A percentile compares a stretch with the other conserved stretches of the same genome.
phyloP scores from a whole-genome alignment of 441 rosid genomes.

The Erodium chrysanthum region DNA sequence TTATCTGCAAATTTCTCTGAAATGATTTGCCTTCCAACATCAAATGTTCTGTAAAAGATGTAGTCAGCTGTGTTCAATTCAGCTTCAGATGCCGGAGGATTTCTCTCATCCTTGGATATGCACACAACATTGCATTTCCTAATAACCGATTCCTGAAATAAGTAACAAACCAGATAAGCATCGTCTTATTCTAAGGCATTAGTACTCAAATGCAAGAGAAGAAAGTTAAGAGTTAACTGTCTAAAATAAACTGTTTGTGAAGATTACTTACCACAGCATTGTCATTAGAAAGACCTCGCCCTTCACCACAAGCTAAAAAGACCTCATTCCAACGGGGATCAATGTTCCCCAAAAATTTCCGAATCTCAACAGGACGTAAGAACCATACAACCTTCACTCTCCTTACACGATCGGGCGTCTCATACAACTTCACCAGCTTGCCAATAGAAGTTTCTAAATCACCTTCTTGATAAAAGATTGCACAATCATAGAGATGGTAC shows the following conservation, averaged over 20 bases:
- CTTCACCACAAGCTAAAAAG: slow-evolving; percentile 49
- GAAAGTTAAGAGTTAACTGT: neutral
- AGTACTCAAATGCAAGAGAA: too few relatives aligned
- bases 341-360: slow-evolving; percentile 31
- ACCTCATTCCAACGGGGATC: slow-evolving; percentile 45
- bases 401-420: slow-evolving; percentile 32
- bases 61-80: slow-evolving; percentile 34
- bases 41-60: slow-evolving; percentile 38
- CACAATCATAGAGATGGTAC: slow-evolving; percentile 42
- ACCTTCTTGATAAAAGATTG: slow-evolving; percentile 16
- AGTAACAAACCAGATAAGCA: neutral
- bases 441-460: slow-evolving; percentile 35
- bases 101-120: slow-evolving; percentile 39
- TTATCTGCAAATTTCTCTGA: slow-evolving; percentile 27
- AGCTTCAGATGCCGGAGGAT: slow-evolving; percentile 29
- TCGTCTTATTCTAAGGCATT: neutral
- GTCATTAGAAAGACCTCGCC: slow-evolving; percentile 28
- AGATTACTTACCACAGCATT: slow-evolving; percentile 34
- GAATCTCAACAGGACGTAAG: slow-evolving; percentile 42
- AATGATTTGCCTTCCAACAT: slow-evolving; percentile 30
- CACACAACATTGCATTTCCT: slow-evolving; percentile 50
- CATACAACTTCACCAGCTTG: slow-evolving; percentile 37
- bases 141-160: slow-evolving; percentile 34
- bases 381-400: slow-evolving; percentile 46
- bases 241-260: neutral